Conservation (phyloP, 208 protist genomes). For the Leishmania gerbilli region DNA sequence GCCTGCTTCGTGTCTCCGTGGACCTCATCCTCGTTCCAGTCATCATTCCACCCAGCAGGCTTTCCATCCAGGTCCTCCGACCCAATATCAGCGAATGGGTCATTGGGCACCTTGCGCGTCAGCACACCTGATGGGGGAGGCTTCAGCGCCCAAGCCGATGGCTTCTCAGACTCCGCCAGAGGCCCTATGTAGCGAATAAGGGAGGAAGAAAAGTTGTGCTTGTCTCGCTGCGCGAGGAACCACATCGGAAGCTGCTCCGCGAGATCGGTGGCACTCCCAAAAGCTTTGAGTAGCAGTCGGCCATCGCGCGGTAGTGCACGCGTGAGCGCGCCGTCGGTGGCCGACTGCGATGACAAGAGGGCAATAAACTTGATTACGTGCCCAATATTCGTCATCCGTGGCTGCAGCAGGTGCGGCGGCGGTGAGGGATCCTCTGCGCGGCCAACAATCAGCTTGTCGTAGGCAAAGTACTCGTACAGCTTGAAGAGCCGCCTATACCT, state of each 20-base stretch:
- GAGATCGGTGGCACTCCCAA: slow-evolving; percentile 56
- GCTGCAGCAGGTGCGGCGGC: slow-evolving; percentile 37
- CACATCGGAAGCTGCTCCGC: slow-evolving; percentile 79
- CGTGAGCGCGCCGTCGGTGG: slow-evolving; percentile 45
- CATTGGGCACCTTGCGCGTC: slow-evolving; percentile 34
- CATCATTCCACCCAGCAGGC: slow-evolving; percentile 28
- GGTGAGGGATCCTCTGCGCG: slow-evolving; percentile 29
- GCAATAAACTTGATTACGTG: slow-evolving; percentile 75
- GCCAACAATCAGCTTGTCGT: slow-evolving; percentile 39
- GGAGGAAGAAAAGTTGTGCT: slow-evolving; percentile 32
- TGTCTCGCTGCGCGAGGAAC: slow-evolving; percentile 72
- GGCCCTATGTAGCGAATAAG: slow-evolving; percentile 86
- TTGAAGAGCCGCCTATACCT: slow-evolving; percentile 19
- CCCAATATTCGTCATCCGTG: slow-evolving; percentile 36
- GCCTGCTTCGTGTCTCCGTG: not conserved
- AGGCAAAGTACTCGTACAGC: slow-evolving; percentile 32
- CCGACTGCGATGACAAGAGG: slow-evolving; percentile 51
- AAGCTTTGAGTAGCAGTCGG: slow-evolving; percentile 38
- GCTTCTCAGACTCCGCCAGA: slow-evolving; percentile 3
- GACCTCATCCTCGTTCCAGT: slow-evolving; percentile 37
- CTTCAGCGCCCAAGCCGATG: slow-evolving; percentile 17
- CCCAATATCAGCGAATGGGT: slow-evolving; percentile 26
- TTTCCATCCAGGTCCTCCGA: slow-evolving; percentile 2
- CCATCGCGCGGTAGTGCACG: slow-evolving; percentile 46
- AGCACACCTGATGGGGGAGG: slow-evolving; percentile 10